Percentiles rank a stretch among this genome's conserved stretches.
These are phyloP conservation scores for Henningerozyma blattae DNA, from an alignment of 805 yeast genomes.

Conservation along the genomic window DNA sequence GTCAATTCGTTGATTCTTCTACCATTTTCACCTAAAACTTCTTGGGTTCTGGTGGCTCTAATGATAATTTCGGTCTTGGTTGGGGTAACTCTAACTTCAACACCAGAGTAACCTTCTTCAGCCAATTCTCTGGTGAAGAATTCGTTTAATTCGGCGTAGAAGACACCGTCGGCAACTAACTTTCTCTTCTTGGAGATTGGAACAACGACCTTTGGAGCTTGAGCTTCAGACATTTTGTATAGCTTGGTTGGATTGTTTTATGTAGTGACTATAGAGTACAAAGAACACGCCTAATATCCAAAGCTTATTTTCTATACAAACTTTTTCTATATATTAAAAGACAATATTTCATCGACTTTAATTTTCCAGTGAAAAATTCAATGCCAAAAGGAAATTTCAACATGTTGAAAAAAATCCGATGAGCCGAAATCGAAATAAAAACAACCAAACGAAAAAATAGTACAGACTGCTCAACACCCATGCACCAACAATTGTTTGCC, in stretches of 20 bases:
- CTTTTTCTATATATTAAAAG: too few relatives aligned
- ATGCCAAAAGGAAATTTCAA: too few relatives aligned
- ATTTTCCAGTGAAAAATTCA: too few relatives aligned
- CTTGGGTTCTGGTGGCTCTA: constrained; percentile 98
- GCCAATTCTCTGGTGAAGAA: constrained; percentile 99
- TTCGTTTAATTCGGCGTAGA: constrained; percentile 99
- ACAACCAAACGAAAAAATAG: too few relatives aligned
- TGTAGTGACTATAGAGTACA: too few relatives aligned
- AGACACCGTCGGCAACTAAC: constrained; percentile 99
- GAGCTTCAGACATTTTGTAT: not conserved
- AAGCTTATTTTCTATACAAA: too few relatives aligned
- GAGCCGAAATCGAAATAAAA: too few relatives aligned
- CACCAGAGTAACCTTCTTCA: constrained; percentile 99
- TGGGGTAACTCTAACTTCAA: constrained; percentile 98
- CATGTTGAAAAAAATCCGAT: too few relatives aligned
- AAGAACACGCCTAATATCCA: too few relatives aligned
- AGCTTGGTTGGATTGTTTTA: not conserved
- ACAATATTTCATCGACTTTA: too few relatives aligned
- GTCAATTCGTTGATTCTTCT: constrained; percentile 99
- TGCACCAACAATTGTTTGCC: too few relatives aligned
- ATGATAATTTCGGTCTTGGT: constrained; percentile 96
- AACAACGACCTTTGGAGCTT: constrained; percentile 13
- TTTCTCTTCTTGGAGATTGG: constrained; percentile 94
- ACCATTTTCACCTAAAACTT: constrained; percentile 98
- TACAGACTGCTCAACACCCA: too few relatives aligned